These are phyloP conservation scores for Euphorbia tirucalli DNA, from an alignment of 345 rosid genomes.

Conservation along the genomic window DNA sequence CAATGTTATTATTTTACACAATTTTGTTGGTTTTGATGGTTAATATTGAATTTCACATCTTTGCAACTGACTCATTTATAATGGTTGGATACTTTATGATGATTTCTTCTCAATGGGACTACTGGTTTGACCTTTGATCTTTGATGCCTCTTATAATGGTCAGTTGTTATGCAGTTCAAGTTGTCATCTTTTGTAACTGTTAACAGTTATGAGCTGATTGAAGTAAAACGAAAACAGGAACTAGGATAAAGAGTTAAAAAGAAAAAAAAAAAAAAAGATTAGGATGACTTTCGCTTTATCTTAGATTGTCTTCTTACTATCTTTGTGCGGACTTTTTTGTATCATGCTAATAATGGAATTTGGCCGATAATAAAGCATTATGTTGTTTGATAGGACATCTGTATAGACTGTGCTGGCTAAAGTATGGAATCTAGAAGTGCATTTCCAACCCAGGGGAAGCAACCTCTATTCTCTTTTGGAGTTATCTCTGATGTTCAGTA, in stretches of 20 bases:
- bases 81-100: neutral
- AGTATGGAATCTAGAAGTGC: too few relatives aligned
- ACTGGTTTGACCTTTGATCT: neutral
- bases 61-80: neutral
- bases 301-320: neutral
- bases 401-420: too few relatives aligned
- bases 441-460: too few relatives aligned
- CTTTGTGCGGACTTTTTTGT: neutral
- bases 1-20: neutral
- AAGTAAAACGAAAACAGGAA: neutral
- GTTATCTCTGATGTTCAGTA: too few relatives aligned
- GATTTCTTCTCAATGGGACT: too few relatives aligned
- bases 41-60: neutral
- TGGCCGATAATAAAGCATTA: too few relatives aligned
- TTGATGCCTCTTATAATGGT: neutral
- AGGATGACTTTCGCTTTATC: neutral
- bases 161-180: neutral
- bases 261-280: neutral
- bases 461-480: too few relatives aligned
- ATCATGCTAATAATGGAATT: too few relatives aligned
- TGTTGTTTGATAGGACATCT: too few relatives aligned
- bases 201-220: neutral
- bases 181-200: neutral
- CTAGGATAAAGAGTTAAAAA: too few relatives aligned
- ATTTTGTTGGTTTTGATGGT: neutral